Percentiles rank a stretch among this genome's conserved stretches.
phyloP scores from a whole-genome alignment of 2,329 filamentous ascomycete genomes.

The Juglanconis juglandina region DNA sequence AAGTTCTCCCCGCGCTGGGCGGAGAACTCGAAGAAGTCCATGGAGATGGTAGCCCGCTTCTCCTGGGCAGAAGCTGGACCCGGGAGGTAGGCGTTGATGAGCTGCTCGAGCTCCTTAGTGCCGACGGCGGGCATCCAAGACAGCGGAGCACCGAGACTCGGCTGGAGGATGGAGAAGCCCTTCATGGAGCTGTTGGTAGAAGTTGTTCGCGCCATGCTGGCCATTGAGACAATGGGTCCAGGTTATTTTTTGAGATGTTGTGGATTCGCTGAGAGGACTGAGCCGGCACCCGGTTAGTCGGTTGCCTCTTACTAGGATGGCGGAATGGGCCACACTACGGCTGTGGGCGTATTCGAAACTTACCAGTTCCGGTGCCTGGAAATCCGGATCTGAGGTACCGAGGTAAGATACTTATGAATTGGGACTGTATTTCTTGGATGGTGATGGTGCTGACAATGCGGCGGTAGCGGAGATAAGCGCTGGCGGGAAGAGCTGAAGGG shows the following conservation, averaged over 20 bases:
- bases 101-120: slow-evolving; percentile 56
- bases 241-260: background rate
- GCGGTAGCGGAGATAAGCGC: slow-evolving; percentile 11
- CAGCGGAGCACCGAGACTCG: slow-evolving; percentile 51
- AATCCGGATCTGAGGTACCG: background rate
- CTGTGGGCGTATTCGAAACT: background rate
- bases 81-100: slow-evolving; percentile 57
- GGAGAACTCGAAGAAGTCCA: slow-evolving; percentile 57
- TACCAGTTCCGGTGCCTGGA: background rate
- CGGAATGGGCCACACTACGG: background rate
- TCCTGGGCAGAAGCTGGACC: slow-evolving; percentile 52
- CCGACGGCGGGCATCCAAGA: slow-evolving; percentile 67
- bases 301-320: background rate
- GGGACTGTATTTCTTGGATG: background rate
- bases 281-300: background rate
- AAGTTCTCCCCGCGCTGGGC: slow-evolving; percentile 53
- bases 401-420: background rate
- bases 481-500: slow-evolving; percentile 7
- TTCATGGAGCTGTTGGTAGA: slow-evolving; percentile 32
- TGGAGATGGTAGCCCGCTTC: slow-evolving; percentile 55
- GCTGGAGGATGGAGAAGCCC: slow-evolving; percentile 61
- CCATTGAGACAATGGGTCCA: slow-evolving; percentile 24
- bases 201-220: slow-evolving; percentile 34
- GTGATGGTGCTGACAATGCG: background rate
- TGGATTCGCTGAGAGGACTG: background rate